Evolutionary conservation across 2,329 filamentous ascomycete genomes (phyloP).

Genomic region (Dactylella cylindrospora): DNA sequence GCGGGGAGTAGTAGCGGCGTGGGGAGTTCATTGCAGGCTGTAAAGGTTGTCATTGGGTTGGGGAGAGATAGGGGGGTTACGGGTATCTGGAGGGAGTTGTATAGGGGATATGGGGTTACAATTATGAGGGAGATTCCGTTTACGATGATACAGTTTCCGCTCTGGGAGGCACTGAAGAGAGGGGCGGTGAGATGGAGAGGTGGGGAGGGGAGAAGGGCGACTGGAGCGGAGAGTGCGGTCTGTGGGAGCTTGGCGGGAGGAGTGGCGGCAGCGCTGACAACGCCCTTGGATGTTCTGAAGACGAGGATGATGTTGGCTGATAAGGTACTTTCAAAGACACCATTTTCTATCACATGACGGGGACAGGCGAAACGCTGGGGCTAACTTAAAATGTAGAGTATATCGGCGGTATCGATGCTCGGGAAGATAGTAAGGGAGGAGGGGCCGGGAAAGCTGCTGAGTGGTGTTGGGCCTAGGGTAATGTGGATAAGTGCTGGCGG

Average conservation of each 20-base stretch:
- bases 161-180: constrained; percentile 92
- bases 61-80: constrained; percentile 23
- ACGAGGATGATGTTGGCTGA: constrained; percentile 90
- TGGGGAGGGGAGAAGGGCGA: constrained; percentile 57
- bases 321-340: constrained; percentile 62
- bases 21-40: constrained; percentile 15
- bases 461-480: constrained; percentile 71
- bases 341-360: neutral
- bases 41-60: constrained; percentile 26
- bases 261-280: constrained; percentile 83
- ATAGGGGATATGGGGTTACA: constrained; percentile 88
- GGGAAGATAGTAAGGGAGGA: constrained; percentile 51
- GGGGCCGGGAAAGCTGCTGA: constrained; percentile 55
- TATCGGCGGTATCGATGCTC: constrained; percentile 42
- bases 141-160: constrained; percentile 92
- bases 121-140: constrained; percentile 96
- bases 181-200: constrained; percentile 57
- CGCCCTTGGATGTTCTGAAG: constrained; percentile 93
- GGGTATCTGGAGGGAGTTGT: constrained; percentile 77
- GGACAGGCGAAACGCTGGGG: neutral
- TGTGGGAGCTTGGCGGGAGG: constrained; percentile 83
- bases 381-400: constrained; percentile 44
- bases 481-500: constrained; percentile 95
- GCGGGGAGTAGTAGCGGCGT: constrained; percentile 61
- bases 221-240: constrained; percentile 75